Percentiles rank a stretch among this genome's conserved stretches.
These are phyloP conservation scores for Plasmopara muralis DNA, from an alignment of 352 stramenopile species.

Conservation along the genomic window DNA sequence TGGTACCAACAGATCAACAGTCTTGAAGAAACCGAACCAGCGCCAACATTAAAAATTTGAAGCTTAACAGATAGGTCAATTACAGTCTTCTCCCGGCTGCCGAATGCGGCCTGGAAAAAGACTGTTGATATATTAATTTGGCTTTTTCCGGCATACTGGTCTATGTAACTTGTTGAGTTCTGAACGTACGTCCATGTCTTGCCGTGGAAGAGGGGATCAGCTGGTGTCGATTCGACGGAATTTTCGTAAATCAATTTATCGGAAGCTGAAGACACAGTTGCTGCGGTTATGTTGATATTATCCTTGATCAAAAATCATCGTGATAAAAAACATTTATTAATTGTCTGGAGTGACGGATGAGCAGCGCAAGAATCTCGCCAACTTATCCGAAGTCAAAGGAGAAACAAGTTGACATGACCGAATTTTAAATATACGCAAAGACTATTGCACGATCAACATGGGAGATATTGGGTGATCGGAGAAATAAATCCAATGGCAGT, in stretches of 20 bases:
- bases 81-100: no score
- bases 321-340: background rate
- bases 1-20: no score
- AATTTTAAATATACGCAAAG: conserved; percentile 2
- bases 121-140: no score
- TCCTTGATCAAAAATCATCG: background rate
- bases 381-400: background rate
- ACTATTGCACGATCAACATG: background rate
- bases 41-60: no score
- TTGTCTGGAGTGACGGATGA: background rate
- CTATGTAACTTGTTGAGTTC: no score
- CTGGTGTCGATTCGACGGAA: background rate
- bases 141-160: no score
- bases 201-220: no score
- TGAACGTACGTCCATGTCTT: no score
- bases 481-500: no score
- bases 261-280: background rate
- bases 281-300: background rate
- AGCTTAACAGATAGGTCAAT: no score
- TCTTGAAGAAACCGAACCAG: no score
- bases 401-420: conserved; percentile 4
- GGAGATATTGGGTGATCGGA: background rate
- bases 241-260: background rate
- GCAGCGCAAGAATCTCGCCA: background rate
- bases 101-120: no score